These are phyloP conservation scores for Pseudogymnoascus pannorum DNA, from an alignment of 2,329 filamentous ascomycete genomes.

Conservation along the genomic window DNA sequence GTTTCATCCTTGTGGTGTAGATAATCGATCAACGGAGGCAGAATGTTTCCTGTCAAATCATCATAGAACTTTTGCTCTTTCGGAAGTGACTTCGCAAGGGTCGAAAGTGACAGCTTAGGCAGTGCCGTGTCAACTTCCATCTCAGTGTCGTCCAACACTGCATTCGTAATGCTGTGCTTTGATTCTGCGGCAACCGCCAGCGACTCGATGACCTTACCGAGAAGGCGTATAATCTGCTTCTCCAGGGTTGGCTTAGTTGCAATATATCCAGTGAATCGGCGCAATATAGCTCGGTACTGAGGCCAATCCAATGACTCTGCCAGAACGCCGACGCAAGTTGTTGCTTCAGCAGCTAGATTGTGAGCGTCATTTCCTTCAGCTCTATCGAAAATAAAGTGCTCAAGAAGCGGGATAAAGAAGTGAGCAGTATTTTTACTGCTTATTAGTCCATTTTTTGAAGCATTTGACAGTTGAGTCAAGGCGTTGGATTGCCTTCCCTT, in stretches of 20 bases:
- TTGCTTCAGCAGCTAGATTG: constrained; percentile 78
- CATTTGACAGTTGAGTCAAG: constrained; percentile 65
- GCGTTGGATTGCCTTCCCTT: constrained; percentile 79
- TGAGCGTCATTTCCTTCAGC: constrained; percentile 69
- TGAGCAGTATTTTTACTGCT: constrained; percentile 72
- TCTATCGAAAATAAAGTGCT: constrained; percentile 87
- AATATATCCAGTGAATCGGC: constrained; percentile 76
- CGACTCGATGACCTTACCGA: constrained; percentile 75
- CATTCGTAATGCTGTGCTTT: constrained; percentile 25
- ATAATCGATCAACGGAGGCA: constrained; percentile 74
- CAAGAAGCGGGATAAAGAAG: constrained; percentile 83
- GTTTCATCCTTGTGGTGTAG: constrained; percentile 92
- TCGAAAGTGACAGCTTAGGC: constrained; percentile 26
- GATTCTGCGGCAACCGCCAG: constrained; percentile 48
- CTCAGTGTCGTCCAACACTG: constrained; percentile 24
- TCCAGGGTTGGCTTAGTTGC: constrained; percentile 73
- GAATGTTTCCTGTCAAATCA: constrained; percentile 66
- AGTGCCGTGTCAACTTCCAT: constrained; percentile 36
- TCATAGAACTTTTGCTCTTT: constrained; percentile 57
- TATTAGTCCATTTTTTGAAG: constrained; percentile 57
- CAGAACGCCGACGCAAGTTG: constrained; percentile 69
- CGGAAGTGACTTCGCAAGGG: constrained; percentile 60
- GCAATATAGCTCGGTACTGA: constrained; percentile 78
- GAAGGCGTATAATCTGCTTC: constrained; percentile 75
- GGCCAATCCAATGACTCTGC: constrained; percentile 78